A percentile compares a stretch with the other conserved stretches of the same genome.
Evolutionary conservation across 192 early-diverging fungal genomes (phyloP).

Genomic region (Jimgerdemannia flammicorona): DNA sequence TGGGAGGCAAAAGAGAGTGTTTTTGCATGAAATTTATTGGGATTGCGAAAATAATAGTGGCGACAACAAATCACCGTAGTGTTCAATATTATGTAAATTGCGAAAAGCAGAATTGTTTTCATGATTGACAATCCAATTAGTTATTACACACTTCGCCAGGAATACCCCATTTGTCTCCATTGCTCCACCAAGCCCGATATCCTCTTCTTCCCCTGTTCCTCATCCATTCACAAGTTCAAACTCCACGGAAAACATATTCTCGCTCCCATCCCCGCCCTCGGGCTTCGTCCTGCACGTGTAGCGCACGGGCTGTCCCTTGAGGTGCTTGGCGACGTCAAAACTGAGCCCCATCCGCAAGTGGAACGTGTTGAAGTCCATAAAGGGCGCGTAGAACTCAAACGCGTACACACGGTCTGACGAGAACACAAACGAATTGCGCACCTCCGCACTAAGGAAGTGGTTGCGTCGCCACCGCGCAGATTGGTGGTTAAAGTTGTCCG

Average conservation of each 20-base stretch:
- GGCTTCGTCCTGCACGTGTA: constrained; percentile 28
- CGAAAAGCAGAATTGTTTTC: too few relatives aligned
- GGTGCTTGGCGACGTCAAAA: constrained; percentile 29
- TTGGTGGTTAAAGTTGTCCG: constrained; percentile 15
- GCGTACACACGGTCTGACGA: constrained; percentile 24
- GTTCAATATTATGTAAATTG: too few relatives aligned
- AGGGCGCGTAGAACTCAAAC: constrained; percentile 33
- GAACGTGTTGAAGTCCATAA: constrained; percentile 35
- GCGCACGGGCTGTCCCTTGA: constrained; percentile 27
- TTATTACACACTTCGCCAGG: too few relatives aligned
- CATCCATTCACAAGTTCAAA: constrained; percentile 27
- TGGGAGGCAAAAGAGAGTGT: too few relatives aligned
- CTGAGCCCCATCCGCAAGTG: constrained; percentile 21
- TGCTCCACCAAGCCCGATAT: too few relatives aligned
- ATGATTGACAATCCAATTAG: too few relatives aligned
- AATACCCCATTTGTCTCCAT: too few relatives aligned
- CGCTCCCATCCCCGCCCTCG: neutral
- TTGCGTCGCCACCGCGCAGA: constrained; percentile 23
- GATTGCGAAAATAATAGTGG: too few relatives aligned
- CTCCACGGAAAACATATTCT: constrained; percentile 22
- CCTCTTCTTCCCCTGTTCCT: neutral
- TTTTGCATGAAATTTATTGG: too few relatives aligned
- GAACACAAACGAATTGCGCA: constrained; percentile 21
- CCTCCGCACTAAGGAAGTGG: constrained; percentile 21
- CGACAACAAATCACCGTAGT: too few relatives aligned